Evolutionary conservation across 106 monocot species (phyloP), one percentile per base, ranked within the genome.

Genomic region (Xerophyta viscosa): DNA sequence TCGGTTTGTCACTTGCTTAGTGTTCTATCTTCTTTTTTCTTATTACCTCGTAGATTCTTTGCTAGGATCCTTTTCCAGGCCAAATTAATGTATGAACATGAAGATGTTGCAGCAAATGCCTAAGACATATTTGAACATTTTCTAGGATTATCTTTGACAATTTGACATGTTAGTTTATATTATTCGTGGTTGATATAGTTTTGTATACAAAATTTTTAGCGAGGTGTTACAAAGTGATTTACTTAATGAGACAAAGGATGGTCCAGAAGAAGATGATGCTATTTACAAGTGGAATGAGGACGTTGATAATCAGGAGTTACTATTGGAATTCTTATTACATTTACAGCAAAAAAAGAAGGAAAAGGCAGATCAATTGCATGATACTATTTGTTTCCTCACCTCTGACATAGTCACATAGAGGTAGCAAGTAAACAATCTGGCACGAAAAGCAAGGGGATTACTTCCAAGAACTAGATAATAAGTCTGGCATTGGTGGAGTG

Each of bases 151-250:
- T n/a, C n/a, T n/a, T n/a, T n/a, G n/a, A n/a, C n/a, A n/a, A n/a
- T n/a, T n/a, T n/a, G n/a, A n/a, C n/a, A n/a, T n/a, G n/a, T n/a
- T n/a, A n/a, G n/a, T n/a, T n/a, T n/a, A n/a, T n/a, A n/a, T n/a
- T n/a, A n/a, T n/a, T n/a, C n/a, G n/a, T n/a, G n/a, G n/a, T n/a
- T n/a, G n/a, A n/a, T n/a, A n/a, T n/a, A n/a, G n/a, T n/a, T n/a
- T n/a, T n/a, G n/a, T n/a, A n/a, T n/a, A n/a, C n/a, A n/a, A n/a
- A n/a, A n/a, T n/a, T n/a, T n/a, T n/a, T 76, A 96, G 96, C 27
- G 79, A 89, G 48, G 68, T 96, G 36, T 59, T 96, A 63, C 71
- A 86, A 71, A 86, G 82, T 70, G 89, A 89, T 21, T 82, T 96
- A 60, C 70, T 96, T 20, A 89, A 77, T 61, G 89, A 70, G 50